Base-by-base conservation (phyloP, 2,329 filamentous ascomycete species). In the Penicillium janthinellum region DNA sequence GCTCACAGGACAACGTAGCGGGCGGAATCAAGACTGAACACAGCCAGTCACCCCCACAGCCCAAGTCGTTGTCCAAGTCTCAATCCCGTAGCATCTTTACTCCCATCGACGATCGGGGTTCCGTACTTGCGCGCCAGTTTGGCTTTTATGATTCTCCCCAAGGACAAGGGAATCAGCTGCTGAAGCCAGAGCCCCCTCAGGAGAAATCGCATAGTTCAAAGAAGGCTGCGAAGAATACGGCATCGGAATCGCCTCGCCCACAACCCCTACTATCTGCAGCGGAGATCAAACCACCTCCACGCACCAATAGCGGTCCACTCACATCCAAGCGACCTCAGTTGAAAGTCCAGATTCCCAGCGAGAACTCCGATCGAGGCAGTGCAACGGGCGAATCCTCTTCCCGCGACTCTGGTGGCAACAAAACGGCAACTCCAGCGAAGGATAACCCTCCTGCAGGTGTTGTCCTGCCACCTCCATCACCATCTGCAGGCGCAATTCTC, bases 11-110 rank as follows among this genome's bases (percentile, higher is more conserved):
- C 52, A 84, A 85, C 57, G 81, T 80, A 56, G 60, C 75, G 53
- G 71, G 54, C 65, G 75, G 37, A 60, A 67, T 63, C 69, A 82
- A 74, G 73, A 68, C 39, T 67, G 83, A 73, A 60, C 71, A 63
- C 72, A 80, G 63, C 22, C 72, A 73, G 44, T 76, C 86, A n/a
- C 78, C 80, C 57, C 74, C 78, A 10, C 77, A 80, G 64, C 88
- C 89, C 2, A 90, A 89, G 70, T 88, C 90, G 5, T 68, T 85
- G 3, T 81, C 83, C 7, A 93, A 93, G 74, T 89, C 89, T 22
- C 89, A 93, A 74, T 89, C 89, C 22, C 89, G 93, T 73, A 97
- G 93, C 75, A 98, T 99, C 60, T 98, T 98, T 73, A 99, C 95
- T 0, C 95, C 95, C 0, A 96, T 99, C 63, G 95, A 98, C 70